Evolutionary conservation across 75 land plant genomes (phyloP), one percentile per base, ranked within the genome.

Genomic region (Picea glauca): DNA sequence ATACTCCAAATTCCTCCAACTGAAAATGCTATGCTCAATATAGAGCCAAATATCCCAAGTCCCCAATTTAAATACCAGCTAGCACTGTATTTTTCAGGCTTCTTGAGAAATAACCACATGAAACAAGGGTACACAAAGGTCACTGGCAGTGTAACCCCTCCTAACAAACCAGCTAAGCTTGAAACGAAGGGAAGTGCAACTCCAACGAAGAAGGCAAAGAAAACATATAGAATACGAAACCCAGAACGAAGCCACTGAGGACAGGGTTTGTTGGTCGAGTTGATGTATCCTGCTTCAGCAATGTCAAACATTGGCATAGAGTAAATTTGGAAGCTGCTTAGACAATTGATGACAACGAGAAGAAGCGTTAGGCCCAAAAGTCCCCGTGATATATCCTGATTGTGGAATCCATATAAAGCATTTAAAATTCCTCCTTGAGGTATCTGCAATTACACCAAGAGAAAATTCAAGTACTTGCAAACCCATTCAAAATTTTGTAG

Each of bases 101-200:
- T 94, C 81, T 85, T 91, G 15, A 90, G 78, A 38, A 79, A 70
- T 20, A 90, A 62, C 97, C 97, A 96, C 96, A 96, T 94, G 85
- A 93, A 92, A 82, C 98, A 94, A 12, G 98, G 98, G 62, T 90
- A 87, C 32, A 90, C 90, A 14, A 94, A 85, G 12, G 98, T 96
- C 23, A 96, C 93, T 0, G 98, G 96, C 66, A 94, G 70, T 56
- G 92, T 81, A n/a, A 94, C 60, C 20, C 97, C 98, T 15, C 98
- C 98, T 2, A 96, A 20, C 15, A 96, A 78, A n/a, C 94, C 94
- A 0, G 94, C 89, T 59, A 94, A 57, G 80, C 92, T 87, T 0
- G 86, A 58, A 3, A 93, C 61, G 83, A 92, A 94, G 4, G 98
- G 98, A 26, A 94, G 68, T 26, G 96, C 98, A n/a, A 87, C 83